phyloP scores from a whole-genome alignment of 2,329 filamentous ascomycete species.

The Xylariales sp. region DNA sequence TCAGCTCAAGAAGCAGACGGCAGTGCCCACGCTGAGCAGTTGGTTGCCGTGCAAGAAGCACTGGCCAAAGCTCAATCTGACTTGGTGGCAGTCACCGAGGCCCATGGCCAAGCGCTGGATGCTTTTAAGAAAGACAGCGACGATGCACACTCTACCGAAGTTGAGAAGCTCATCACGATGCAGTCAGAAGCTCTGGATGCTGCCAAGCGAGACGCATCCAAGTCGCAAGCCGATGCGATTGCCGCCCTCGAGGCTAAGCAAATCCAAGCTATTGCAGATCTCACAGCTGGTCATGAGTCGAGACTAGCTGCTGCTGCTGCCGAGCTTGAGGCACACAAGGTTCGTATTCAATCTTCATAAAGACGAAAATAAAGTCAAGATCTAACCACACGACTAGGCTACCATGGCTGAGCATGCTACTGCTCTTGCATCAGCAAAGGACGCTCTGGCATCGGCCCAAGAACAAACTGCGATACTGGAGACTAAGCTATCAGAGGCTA shows the following conservation, averaged over 20 bases:
- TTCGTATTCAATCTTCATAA: too few relatives aligned
- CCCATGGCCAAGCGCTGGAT: constrained; percentile 30
- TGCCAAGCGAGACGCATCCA: constrained; percentile 34
- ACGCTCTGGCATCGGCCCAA: constrained; percentile 24
- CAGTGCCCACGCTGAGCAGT: constrained; percentile 15
- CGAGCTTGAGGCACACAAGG: constrained; percentile 23
- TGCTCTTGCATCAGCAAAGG: constrained; percentile 28
- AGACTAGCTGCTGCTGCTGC: constrained; percentile 22
- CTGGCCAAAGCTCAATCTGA: constrained; percentile 23
- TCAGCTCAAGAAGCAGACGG: constrained; percentile 17
- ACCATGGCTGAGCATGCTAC: constrained; percentile 25
- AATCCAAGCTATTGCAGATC: constrained; percentile 42
- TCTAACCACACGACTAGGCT: constrained; percentile 14
- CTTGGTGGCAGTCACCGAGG: constrained; percentile 27
- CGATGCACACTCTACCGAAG: constrained; percentile 35
- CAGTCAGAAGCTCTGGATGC: constrained; percentile 41
- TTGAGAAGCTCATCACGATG: constrained; percentile 39
- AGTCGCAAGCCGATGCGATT: constrained; percentile 20
- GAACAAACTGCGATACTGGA: constrained; percentile 24
- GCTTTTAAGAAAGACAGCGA: constrained; percentile 36
- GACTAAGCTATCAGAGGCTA: constrained; percentile 27
- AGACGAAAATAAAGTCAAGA: too few relatives aligned
- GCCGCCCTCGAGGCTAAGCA: constrained; percentile 37
- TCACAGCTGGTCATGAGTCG: constrained; percentile 30
- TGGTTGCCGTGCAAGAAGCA: constrained; percentile 22